Percentiles rank a stretch among this genome's conserved stretches.
phyloP scores from a whole-genome alignment of 2,329 filamentous ascomycete genomes.

The Septoria linicola region DNA sequence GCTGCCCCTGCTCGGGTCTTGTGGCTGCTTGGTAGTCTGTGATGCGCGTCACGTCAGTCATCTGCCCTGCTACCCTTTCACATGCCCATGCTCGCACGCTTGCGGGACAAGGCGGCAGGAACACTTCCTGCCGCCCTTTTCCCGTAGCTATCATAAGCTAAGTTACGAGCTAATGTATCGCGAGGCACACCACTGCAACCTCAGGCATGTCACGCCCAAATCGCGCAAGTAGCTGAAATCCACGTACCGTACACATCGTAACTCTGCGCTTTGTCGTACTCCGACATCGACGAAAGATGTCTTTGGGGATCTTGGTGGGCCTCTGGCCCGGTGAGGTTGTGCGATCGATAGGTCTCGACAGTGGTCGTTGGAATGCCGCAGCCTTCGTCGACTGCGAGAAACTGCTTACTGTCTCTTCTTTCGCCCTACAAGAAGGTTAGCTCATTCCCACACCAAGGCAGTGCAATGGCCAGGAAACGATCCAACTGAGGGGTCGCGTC shows the following conservation, averaged over 20 bases:
- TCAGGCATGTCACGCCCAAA: conserved; percentile 8
- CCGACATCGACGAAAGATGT: conserved; percentile 70
- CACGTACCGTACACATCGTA: conserved; percentile 79
- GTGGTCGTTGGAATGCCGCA: conserved; percentile 36
- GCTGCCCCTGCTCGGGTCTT: conserved; percentile 57
- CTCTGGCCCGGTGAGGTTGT: conserved; percentile 52
- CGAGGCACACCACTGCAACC: conserved; percentile 14
- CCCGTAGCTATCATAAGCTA: conserved; percentile 14
- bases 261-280: conserved; percentile 73
- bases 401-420: conserved; percentile 35
- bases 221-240: conserved; percentile 16
- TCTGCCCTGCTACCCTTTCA: conserved; percentile 35
- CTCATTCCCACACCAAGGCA: conserved; percentile 8
- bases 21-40: conserved; percentile 57
- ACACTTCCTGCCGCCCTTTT: conserved; percentile 13
- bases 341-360: conserved; percentile 35
- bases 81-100: conserved; percentile 26
- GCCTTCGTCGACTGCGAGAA: conserved; percentile 40
- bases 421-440: conserved; percentile 23
- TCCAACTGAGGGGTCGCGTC: too few species aligned
- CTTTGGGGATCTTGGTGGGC: conserved; percentile 47
- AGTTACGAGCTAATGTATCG: conserved; percentile 14
- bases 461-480: background rate
- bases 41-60: conserved; percentile 50
- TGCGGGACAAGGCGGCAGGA: conserved; percentile 19